Evolutionary conservation across 345 rosid genomes (phyloP), one percentile per base, ranked within the genome.

Genomic region (Citrus cavaleriei): DNA sequence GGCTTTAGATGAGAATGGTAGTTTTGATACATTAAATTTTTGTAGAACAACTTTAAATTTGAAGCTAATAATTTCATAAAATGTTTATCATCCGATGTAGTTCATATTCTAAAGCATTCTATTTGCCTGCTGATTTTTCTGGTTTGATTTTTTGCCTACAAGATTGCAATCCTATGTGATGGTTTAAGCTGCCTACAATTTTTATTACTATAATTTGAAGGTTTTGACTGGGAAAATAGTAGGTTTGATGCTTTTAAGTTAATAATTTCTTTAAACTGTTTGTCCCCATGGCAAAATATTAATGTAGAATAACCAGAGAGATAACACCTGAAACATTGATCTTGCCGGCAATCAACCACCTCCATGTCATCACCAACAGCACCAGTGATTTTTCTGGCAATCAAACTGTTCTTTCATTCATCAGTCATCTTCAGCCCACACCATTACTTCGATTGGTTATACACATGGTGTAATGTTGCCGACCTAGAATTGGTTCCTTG

Each of bases 1-100:
- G 74, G 93, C 98, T 62, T 84, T 95, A 81, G 94, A 95, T 86
- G 92, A 93, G 83, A 76, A 86, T 73, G 98, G 98, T 95, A 87
- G 83, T 77, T 81, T 69, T 78, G 66, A 51, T 77, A 32, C 55
- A 62, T 76, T 63, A 35, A 16, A 58, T 40, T 34, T 70, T 68
- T 68, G 22, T 22, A 55, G 58, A 54, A 14, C 35, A 27, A 54
- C 8, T 63, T 49, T 46, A 21, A 65, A 32, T 12, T 54, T 22
- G 32, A 18, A 51, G 21, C 51, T 49, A 22, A 2, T 49, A 32
- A 28, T 65, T 46, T 64, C 62, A 2, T 3, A 28, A 75, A 64
- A 9, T 72, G 32, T 28, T 40, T 40, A 74, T 40, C 34, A 24
- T 49, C 21, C 5, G 9, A 37, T 19, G 8, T 62, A 40, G 67